Conservation (phyloP, 1,284 basidiomycete genomes). For the Trichosporon sp. region DNA sequence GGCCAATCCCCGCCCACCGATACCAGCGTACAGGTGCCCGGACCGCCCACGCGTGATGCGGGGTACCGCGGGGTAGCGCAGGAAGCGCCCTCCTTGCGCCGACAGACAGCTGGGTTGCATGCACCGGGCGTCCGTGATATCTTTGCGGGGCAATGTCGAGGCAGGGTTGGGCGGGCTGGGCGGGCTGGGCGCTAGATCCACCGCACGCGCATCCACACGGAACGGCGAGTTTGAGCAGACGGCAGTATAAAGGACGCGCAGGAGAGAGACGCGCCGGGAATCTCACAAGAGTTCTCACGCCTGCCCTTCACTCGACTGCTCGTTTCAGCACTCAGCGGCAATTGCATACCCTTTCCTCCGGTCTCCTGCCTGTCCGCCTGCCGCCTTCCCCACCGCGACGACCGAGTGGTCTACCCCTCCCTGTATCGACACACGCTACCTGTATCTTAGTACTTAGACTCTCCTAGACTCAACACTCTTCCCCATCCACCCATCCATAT, state of each 20-base stretch:
- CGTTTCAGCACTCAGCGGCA: constrained; percentile 10
- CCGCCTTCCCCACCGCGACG: not conserved
- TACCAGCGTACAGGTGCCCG: not conserved
- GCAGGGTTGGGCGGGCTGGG: too few species aligned
- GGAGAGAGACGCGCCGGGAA: not conserved
- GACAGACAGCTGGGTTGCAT: not conserved
- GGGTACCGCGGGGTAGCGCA: constrained; percentile 8
- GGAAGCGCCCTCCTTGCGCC: not conserved
- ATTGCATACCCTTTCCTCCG: constrained; percentile 13
- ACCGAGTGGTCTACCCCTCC: not conserved
- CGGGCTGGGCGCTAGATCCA: too few species aligned
- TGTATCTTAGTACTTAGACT: not conserved
- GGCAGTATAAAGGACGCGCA: constrained; percentile 3
- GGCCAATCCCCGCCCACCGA: not conserved
- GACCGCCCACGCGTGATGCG: constrained; percentile 10
- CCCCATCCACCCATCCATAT: constrained; percentile 1
- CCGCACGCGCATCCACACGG: constrained; percentile 6
- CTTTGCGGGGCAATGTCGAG: not conserved
- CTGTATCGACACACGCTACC: not conserved
- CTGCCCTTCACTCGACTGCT: not conserved
- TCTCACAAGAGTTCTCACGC: constrained; percentile 4
- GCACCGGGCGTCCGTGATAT: constrained; percentile 2
- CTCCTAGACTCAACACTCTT: not conserved
- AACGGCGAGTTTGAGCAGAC: not conserved
- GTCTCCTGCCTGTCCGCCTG: not conserved